Conservation (phyloP, 1,139 yeast species). For the Magnusiomyces tetraspermus region DNA sequence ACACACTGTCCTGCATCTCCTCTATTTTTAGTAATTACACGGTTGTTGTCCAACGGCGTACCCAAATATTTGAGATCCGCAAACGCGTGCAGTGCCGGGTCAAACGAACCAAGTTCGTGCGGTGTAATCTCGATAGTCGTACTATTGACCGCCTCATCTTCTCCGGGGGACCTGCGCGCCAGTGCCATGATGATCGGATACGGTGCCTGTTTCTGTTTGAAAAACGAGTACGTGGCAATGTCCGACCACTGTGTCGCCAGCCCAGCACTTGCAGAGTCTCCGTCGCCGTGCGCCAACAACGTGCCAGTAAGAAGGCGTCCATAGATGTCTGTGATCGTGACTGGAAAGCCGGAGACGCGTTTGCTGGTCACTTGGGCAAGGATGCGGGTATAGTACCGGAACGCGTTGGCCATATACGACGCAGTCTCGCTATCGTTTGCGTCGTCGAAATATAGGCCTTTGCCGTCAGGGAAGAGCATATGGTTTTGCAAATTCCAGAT, state of each 20-base stretch:
- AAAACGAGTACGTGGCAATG: slow-evolving; percentile 42
- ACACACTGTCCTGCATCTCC: slow-evolving; percentile 35
- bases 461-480: slow-evolving; percentile 7
- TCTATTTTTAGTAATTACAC: background rate
- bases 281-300: slow-evolving; percentile 37
- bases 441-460: slow-evolving; percentile 35
- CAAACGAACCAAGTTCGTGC: slow-evolving; percentile 85
- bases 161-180: slow-evolving; percentile 59
- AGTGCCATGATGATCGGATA: slow-evolving; percentile 73
- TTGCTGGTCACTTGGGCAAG: slow-evolving; percentile 31
- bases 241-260: slow-evolving; percentile 53
- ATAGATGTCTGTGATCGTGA: slow-evolving; percentile 73
- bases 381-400: slow-evolving; percentile 6
- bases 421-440: background rate
- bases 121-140: slow-evolving; percentile 75
- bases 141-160: slow-evolving; percentile 49
- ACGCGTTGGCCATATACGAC: background rate
- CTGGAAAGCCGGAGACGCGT: slow-evolving; percentile 56
- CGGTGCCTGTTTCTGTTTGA: slow-evolving; percentile 59
- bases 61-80: slow-evolving; percentile 66
- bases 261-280: background rate
- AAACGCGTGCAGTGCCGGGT: slow-evolving; percentile 60
- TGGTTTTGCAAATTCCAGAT: slow-evolving; percentile 60
- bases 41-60: slow-evolving; percentile 51
- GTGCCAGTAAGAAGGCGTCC: slow-evolving; percentile 71